Evolutionary conservation across 768 basidiomycete genomes (phyloP), one percentile per base, ranked within the genome.

Genomic region (Hypsizygus marmoreus): DNA sequence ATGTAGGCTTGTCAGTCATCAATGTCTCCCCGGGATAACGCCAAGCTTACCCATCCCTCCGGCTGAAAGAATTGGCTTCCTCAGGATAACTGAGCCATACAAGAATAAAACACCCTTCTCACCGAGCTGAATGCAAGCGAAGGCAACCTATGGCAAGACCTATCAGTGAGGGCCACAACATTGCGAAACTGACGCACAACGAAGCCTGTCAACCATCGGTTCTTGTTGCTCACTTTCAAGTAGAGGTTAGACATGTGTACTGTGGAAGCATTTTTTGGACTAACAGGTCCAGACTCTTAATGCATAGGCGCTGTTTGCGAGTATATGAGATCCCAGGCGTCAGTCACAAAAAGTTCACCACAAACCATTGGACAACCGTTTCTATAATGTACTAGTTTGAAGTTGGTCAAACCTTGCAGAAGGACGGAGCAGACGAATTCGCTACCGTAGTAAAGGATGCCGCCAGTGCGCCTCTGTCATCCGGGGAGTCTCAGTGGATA

Each of bases 361-460:
- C 1, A 2, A 1, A 4, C 36, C 12, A 26, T 16, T 16, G 17
- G 17, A 14, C n/a, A 14, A 26, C 29, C 8, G 2, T 20, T 20
- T 3, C n/a, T n/a, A n/a, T n/a, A n/a, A n/a, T n/a, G n/a, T n/a
- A n/a, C n/a, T n/a, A n/a, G n/a, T n/a, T n/a, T n/a, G n/a, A n/a
- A n/a, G n/a, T n/a, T n/a, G n/a, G n/a, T n/a, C n/a, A n/a, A n/a
- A n/a, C n/a, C n/a, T n/a, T n/a, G n/a, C n/a, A n/a, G n/a, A n/a
- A n/a, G n/a, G n/a, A n/a, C n/a, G n/a, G n/a, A n/a, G n/a, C n/a
- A n/a, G n/a, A n/a, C n/a, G n/a, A n/a, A n/a, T n/a, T n/a, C n/a
- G n/a, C n/a, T 36, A 44, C 43, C 8, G 43, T 36, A 4, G 23
- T 6, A 19, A 44, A 44, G 13, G 43, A 44, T 1, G 43, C 43